Evolutionary conservation across 2,329 filamentous ascomycete species (phyloP), one percentile per base, ranked within the genome.

Genomic region (Pseudophaeomoniella oleicola): DNA sequence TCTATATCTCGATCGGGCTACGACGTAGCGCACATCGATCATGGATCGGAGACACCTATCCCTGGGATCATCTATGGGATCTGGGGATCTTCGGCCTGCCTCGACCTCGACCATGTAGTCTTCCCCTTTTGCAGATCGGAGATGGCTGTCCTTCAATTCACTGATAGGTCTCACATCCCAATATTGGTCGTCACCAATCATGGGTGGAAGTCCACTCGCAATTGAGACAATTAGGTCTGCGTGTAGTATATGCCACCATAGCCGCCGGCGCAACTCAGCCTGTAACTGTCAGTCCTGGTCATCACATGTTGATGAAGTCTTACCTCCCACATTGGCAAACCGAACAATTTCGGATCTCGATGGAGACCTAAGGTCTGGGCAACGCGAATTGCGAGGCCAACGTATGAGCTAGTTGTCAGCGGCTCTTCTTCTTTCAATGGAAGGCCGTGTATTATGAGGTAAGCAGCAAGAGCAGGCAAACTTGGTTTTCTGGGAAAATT

Each of bases 191-290:
- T 64, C 62, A 22, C 56, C 57, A 11, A 67, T 58, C 16, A 65
- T 46, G 5, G 63, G 63, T 4, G 63, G 63, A 10, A 67, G 49
- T 2, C 64, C 64, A 34, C 62, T 64, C 3, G 63, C 63, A 51
- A 66, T 63, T 2, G 63, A 59, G n/a, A 67, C 58, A 9, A 64
- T 55, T n/a, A 61, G 52, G 42, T 65, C 61, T 51, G 64, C 62
- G 32, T 66, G 59, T 16, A 65, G 57, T 22, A 66, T 62, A 41
- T 65, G 62, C 60, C 62, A 66, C 63, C 63, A 66, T 35, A 66
- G 48, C 12, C 62, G 53, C 35, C 63, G 55, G 16, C 63, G 53
- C 30, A 59, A 54, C 42, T 66, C 62, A 3, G 62, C 62, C 22
- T 27, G n/a, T 27, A 27, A 27, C 9, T n/a, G 22, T 27, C 22